A percentile compares a stretch with the other conserved stretches of the same genome.
Conservation (phyloP, 257 asterid species). For the Scutellaria minor region DNA sequence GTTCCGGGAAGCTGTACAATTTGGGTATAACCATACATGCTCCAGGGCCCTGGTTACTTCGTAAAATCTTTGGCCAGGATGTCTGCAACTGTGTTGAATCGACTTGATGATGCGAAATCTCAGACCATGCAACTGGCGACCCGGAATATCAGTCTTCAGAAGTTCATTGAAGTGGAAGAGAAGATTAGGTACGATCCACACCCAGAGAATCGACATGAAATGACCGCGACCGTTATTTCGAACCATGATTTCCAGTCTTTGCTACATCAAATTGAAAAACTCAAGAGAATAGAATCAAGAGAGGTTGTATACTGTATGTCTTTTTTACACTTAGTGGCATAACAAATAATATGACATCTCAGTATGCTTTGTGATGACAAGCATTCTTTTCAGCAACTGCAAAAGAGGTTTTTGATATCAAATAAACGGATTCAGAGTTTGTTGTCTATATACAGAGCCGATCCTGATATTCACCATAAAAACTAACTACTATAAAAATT, state of each 20-base stretch:
- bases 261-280: background rate
- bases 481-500: no score
- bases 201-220: slow-evolving; percentile 69
- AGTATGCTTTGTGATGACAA: background rate
- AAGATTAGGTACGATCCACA: slow-evolving; percentile 94
- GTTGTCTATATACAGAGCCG: no score
- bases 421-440: no score
- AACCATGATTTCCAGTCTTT: background rate
- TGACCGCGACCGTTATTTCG: no score
- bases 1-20: slow-evolving; percentile 76
- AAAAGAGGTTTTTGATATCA: no score
- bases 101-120: slow-evolving; percentile 76
- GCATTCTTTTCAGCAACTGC: no score
- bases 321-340: no score
- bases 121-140: slow-evolving; percentile 90
- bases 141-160: slow-evolving; percentile 84
- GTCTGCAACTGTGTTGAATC: slow-evolving; percentile 94
- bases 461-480: no score
- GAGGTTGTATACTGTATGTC: no score
- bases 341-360: background rate
- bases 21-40: slow-evolving; percentile 83
- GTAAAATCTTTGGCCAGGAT: slow-evolving; percentile 83
- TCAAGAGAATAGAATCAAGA: background rate
- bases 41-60: slow-evolving; percentile 97
- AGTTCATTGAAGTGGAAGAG: slow-evolving; percentile 90